A percentile compares a stretch with the other conserved stretches of the same genome.
Conservation (phyloP, 345 rosid species). For the Eucalyptus lansdowneana region DNA sequence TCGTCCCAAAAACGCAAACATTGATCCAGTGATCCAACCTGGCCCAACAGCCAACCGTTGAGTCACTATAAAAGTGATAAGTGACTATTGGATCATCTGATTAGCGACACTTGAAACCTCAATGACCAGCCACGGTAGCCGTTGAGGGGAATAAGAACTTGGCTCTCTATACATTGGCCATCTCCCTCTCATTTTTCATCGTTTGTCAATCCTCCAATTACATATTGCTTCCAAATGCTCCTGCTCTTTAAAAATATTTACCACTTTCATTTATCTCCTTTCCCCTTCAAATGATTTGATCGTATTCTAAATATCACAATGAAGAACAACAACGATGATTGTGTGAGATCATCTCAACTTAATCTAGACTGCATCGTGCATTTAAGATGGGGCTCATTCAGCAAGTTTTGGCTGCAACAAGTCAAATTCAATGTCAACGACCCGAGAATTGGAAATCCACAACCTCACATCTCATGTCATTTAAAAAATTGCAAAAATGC, state of each 20-base stretch:
- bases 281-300: neutral
- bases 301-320: rapidly evolving
- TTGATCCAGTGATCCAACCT: too few relatives aligned
- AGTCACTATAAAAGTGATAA: too few relatives aligned
- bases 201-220: too few relatives aligned
- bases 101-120: too few relatives aligned
- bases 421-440: neutral
- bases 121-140: too few relatives aligned
- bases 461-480: neutral
- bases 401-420: neutral
- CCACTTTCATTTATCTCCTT: neutral
- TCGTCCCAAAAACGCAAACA: too few relatives aligned
- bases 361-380: neutral
- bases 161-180: too few relatives aligned
- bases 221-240: rapidly evolving
- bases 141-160: too few relatives aligned
- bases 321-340: too few relatives aligned
- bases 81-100: too few relatives aligned
- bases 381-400: neutral
- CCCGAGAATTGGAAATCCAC: neutral
- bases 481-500: neutral
- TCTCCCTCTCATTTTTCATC: too few relatives aligned
- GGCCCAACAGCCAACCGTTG: too few relatives aligned
- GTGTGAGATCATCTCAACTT: neutral
- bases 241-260: neutral